phyloP scores from a whole-genome alignment of 495 filamentous ascomycete species.

The Thozetella sp. region DNA sequence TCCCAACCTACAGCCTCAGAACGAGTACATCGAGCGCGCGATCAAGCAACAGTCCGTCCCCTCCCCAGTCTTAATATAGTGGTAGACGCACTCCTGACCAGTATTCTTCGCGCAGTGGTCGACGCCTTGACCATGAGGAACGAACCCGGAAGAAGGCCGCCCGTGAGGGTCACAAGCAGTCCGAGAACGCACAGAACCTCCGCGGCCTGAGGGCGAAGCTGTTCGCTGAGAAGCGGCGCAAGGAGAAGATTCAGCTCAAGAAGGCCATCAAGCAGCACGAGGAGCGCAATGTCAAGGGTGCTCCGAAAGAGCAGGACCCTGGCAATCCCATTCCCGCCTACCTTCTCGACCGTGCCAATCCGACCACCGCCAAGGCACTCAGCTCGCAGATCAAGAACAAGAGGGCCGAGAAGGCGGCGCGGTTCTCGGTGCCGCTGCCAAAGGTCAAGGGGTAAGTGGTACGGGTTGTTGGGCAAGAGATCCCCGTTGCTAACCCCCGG shows the following conservation, averaged over 20 bases:
- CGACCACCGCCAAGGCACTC: constrained; percentile 87
- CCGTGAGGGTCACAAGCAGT: constrained; percentile 83
- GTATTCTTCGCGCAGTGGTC: constrained; percentile 51
- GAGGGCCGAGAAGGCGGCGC: constrained; percentile 88
- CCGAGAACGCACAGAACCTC: constrained; percentile 87
- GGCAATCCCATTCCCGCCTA: constrained; percentile 79
- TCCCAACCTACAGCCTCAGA: constrained; percentile 68
- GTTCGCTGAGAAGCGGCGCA: constrained; percentile 89
- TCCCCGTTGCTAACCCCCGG: neutral
- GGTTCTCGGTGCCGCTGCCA: constrained; percentile 90
- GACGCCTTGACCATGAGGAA: constrained; percentile 84
- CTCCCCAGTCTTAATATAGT: constrained; percentile 2
- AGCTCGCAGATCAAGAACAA: constrained; percentile 39
- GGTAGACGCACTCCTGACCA: constrained; percentile 7
- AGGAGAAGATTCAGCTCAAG: constrained; percentile 99
- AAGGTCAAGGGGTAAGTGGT: constrained; percentile 73
- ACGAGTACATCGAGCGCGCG: constrained; percentile 93
- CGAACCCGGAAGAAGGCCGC: constrained; percentile 84
- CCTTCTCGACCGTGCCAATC: constrained; percentile 85
- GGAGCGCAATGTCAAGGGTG: constrained; percentile 92
- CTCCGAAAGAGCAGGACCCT: constrained; percentile 72
- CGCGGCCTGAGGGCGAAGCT: constrained; percentile 91
- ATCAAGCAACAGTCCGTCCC: constrained; percentile 66
- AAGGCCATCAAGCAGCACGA: constrained; percentile 94
- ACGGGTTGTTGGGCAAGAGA: neutral